Conservation (phyloP, 257 asterid genomes). For the Parsonsia alboflavescens region DNA sequence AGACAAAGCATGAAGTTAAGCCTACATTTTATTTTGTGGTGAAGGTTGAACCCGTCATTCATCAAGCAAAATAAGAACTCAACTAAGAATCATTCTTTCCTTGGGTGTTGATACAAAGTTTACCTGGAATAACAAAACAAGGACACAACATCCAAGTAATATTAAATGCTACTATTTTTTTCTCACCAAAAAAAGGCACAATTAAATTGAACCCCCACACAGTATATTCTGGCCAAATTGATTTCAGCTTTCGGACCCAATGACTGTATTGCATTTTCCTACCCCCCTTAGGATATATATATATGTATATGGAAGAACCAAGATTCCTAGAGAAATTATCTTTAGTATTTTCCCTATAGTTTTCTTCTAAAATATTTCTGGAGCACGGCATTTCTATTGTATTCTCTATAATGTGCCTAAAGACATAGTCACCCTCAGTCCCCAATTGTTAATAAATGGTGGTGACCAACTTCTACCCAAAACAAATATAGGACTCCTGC, state of each 20-base stretch:
- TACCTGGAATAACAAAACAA: background rate
- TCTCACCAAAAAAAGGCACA: background rate
- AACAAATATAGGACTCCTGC: background rate
- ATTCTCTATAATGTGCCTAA: background rate
- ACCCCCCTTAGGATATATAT: background rate
- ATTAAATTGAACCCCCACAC: too few relatives aligned
- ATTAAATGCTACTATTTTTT: background rate
- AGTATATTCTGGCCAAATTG: background rate
- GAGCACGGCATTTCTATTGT: background rate
- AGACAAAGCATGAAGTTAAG: background rate
- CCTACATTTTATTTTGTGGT: background rate
- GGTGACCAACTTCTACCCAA: background rate
- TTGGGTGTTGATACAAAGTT: too few relatives aligned
- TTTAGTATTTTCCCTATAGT: background rate
- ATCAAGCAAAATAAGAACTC: background rate
- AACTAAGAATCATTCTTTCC: background rate
- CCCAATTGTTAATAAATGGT: background rate
- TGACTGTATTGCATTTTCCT: background rate
- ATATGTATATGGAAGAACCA: too few relatives aligned
- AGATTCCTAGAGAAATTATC: background rate
- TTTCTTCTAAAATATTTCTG: background rate
- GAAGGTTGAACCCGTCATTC: background rate
- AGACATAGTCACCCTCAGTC: background rate
- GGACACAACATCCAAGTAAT: background rate
- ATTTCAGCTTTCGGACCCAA: background rate